These are phyloP conservation scores for slime mould (Dictyostelium discoideum) DNA, from an alignment of 78 protist genomes.

Conservation along the genomic window dicty_2.7 NC_007090.3:5240501-5241000, in stretches of 20 bases:
- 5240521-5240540: neutral
- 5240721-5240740: neutral
- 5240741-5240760: conserved; percentile 25
- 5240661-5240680: conserved; percentile 27
- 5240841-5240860: neutral
- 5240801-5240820: neutral
- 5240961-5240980: neutral
- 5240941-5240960: neutral
- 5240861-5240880: conserved; percentile 11
- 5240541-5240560: conserved; percentile 49
- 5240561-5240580: conserved; percentile 11
- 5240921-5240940: neutral
- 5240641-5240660: neutral
- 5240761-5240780: conserved; percentile 15
- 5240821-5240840: conserved; percentile 4
- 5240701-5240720: conserved; percentile 13
- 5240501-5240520: neutral
- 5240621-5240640: neutral
- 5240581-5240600: conserved; percentile 9
- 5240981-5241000: neutral
- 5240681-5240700: conserved; percentile 40
- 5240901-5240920: conserved; percentile 43
- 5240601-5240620: neutral
- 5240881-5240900: conserved; percentile 42
- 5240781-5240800: neutral